Conservation (phyloP, 2,329 filamentous ascomycete genomes). For the Ophiostoma sp. region DNA sequence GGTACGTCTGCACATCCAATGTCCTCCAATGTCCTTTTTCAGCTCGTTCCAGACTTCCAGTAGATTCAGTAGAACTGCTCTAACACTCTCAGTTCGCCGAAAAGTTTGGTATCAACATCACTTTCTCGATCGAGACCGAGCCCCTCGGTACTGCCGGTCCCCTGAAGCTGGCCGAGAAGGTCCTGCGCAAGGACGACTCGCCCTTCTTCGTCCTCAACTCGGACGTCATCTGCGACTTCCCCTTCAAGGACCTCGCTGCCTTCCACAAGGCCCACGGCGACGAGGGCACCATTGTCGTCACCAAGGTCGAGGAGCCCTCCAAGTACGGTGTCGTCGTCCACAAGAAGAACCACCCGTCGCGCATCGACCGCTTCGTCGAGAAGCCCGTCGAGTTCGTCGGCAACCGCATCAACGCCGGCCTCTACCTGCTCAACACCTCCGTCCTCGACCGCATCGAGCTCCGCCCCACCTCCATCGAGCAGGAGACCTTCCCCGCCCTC, state of each 20-base stretch:
- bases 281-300: constrained; percentile 96
- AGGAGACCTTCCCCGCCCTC: constrained; percentile 96
- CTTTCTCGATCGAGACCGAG: constrained; percentile 94
- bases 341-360: constrained; percentile 82
- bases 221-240: constrained; percentile 96
- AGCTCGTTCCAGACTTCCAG: too few species aligned
- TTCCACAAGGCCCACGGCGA: constrained; percentile 93
- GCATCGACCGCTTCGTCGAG: constrained; percentile 98
- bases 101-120: constrained; percentile 88
- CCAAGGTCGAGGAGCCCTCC: constrained; percentile 97
- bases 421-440: constrained; percentile 95
- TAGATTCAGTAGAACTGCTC: too few species aligned
- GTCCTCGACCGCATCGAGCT: constrained; percentile 89
- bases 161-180: constrained; percentile 88
- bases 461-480: constrained; percentile 93
- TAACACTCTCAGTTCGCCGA: constrained; percentile 64
- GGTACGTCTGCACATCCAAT: constrained; percentile 46
- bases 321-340: constrained; percentile 99
- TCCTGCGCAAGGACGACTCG: constrained; percentile 84
- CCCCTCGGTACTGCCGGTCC: constrained; percentile 92
- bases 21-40: constrained; percentile 4
- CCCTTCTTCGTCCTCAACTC: constrained; percentile 99
- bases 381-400: constrained; percentile 98
- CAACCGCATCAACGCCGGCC: constrained; percentile 97
- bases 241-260: constrained; percentile 79